Conservation (phyloP, 2,329 filamentous ascomycete species). For the Pyricularia pennisetigena region DNA sequence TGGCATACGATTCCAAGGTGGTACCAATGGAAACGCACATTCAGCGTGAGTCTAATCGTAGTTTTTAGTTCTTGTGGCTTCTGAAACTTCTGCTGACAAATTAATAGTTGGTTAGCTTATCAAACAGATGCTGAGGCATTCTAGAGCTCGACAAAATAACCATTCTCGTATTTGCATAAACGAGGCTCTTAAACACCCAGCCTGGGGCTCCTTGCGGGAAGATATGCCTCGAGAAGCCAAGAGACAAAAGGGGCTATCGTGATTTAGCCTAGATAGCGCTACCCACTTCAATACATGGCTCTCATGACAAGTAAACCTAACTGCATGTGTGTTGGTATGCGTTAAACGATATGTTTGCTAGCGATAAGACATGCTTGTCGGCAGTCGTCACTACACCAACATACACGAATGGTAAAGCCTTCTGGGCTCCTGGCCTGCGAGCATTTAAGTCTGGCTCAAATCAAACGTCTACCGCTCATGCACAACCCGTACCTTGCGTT, state of each 20-base stretch:
- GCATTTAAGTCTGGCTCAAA: background rate
- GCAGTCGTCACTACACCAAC: background rate
- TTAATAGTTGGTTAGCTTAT: background rate
- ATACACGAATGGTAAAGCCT: background rate
- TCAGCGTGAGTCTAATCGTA: background rate
- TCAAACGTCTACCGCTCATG: background rate
- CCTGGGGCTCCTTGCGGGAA: background rate
- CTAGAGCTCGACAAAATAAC: background rate
- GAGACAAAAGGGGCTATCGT: background rate
- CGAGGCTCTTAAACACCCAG: background rate
- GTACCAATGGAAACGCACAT: background rate
- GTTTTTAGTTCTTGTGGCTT: background rate
- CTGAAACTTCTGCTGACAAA: background rate
- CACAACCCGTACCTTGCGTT: background rate
- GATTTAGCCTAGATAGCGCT: background rate
- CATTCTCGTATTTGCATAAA: background rate
- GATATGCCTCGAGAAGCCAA: background rate
- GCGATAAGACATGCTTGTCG: background rate
- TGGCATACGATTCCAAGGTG: background rate
- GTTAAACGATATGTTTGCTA: background rate
- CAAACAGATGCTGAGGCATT: background rate
- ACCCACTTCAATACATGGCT: background rate
- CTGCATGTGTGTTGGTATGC: background rate
- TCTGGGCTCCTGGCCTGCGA: background rate
- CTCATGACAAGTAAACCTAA: background rate